Base-by-base conservation (phyloP, 176 grass and related monocot genomes). In the Juncus inflexus region DNA sequence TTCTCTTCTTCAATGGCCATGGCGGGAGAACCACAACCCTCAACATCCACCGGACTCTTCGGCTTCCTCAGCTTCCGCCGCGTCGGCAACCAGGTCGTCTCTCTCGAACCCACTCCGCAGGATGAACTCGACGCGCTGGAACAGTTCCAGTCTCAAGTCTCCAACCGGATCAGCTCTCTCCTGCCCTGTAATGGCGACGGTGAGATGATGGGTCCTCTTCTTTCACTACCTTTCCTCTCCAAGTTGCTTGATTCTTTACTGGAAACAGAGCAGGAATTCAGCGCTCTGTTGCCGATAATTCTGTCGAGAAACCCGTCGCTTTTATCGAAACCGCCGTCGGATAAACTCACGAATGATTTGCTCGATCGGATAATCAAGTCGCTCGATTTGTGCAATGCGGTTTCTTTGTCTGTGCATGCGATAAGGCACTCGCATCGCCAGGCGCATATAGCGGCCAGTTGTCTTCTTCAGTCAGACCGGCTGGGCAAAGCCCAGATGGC, bases 311-410 rank as follows among this genome's bases (percentile, higher is more conserved):
- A 64, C 10, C 74, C 67, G 12, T 72, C 80, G 5, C 62, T 79
- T 40, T 66, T 92, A 15, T 39, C 80, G 7, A 60, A 63, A 45
- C 12, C 79, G 11, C 88, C 94, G 41, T 78, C 76, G 3, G 91
- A 91, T 65, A 88, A 86, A 67, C 82, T 81, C 72, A 73, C 77
- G 13, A 45, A 4, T 15, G 94, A 97, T 70, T 81, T 97, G 60
- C 77, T 97, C 50, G 80, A 97, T 70, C 88, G 94, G 39, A 10
- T 77, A 42, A 61, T 97, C 40, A 97, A 89, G 83, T 43, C 83
- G 7, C 94, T 97, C 14, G 94, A 97, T 68, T 65, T 89, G 9
- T 90, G 90, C 75, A 97, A 97, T 81, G 74, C 82, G 0, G 83
- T 80, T 4, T 91, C 94, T 62, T 71, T 86, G 38, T 50, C 94